Conservation (phyloP, 2,329 filamentous ascomycete genomes). For the Colletotrichum sp. region DNA sequence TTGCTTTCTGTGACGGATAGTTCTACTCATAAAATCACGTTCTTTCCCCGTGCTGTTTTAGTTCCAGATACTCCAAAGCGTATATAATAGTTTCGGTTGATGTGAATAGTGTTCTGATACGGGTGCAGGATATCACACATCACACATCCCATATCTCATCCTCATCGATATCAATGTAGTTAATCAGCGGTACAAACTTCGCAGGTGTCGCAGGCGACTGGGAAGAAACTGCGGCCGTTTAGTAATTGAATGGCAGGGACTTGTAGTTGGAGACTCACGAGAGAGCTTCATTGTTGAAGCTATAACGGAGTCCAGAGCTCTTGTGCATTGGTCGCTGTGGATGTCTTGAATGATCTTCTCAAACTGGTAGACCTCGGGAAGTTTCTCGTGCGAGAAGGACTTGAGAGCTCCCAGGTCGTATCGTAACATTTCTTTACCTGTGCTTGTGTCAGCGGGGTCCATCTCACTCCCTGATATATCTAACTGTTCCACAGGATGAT, state of each 20-base stretch:
- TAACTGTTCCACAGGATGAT: rapidly evolving
- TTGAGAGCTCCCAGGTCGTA: neutral
- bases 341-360: neutral
- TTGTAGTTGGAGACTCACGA: neutral
- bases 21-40: rapidly evolving
- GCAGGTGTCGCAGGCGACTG: neutral
- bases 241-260: neutral
- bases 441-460: neutral
- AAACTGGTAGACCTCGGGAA: neutral
- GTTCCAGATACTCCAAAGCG: rapidly evolving
- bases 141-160: neutral
- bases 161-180: neutral
- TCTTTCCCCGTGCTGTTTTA: neutral
- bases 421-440: neutral
- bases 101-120: rapidly evolving
- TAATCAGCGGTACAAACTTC: neutral
- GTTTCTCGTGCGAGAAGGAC: neutral
- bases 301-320: neutral
- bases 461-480: neutral
- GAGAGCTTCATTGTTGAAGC: neutral
- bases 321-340: neutral
- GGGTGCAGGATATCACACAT: neutral
- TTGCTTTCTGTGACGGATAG: rapidly evolving
- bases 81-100: rapidly evolving
- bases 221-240: neutral